These are phyloP conservation scores for Creolimax fragrantissima DNA, from an alignment of 78 protist genomes.

Conservation along the genomic window DNA sequence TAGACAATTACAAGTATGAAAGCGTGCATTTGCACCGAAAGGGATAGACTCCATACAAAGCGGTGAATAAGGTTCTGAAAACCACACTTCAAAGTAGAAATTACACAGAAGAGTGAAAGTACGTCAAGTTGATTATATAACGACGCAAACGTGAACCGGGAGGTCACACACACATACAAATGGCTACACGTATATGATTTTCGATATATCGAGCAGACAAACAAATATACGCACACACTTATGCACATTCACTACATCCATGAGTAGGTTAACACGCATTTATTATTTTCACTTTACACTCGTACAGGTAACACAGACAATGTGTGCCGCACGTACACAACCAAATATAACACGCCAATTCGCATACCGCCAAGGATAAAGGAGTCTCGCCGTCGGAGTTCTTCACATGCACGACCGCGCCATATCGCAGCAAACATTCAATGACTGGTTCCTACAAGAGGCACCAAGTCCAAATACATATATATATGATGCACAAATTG, in stretches of 20 bases:
- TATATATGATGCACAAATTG: not conserved
- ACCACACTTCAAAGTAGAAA: no score
- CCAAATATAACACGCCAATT: no score
- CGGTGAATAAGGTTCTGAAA: no score
- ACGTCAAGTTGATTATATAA: no score
- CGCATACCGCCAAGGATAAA: not conserved
- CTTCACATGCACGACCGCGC: not conserved
- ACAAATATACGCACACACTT: not conserved
- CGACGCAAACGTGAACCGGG: no score
- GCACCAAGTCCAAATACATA: not conserved
- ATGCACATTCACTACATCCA: no score
- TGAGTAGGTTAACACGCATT: no score
- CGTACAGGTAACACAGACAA: not conserved
- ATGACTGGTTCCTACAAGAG: not conserved
- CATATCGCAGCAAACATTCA: not conserved
- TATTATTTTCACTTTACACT: not conserved
- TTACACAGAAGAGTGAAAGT: no score
- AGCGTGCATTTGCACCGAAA: no score
- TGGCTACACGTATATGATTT: no score
- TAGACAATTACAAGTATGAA: not conserved
- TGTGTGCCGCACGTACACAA: not conserved
- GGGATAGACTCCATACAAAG: no score
- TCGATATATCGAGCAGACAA: not conserved
- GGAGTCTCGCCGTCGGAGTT: not conserved
- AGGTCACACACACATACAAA: no score